These are phyloP conservation scores for Ophiostoma montium DNA, from an alignment of 2,329 filamentous ascomycete genomes.

Conservation along the genomic window DNA sequence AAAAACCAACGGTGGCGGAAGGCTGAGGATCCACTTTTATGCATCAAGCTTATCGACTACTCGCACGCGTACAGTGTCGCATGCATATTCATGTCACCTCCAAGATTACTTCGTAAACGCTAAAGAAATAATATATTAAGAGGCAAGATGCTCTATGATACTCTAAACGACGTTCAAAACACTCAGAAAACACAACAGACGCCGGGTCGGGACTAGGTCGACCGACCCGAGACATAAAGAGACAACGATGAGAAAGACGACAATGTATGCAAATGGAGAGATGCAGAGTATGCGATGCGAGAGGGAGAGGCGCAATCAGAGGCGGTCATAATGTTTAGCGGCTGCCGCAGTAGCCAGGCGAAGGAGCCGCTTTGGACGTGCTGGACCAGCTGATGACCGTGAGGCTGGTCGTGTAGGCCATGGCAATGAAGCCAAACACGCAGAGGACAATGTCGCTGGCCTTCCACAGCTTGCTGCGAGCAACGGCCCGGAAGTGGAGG, in stretches of 20 bases:
- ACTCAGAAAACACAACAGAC: not conserved
- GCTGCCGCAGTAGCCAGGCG: conserved; percentile 40
- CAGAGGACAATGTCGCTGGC: conserved; percentile 61
- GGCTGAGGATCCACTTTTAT: too few species aligned
- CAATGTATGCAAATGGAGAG: not conserved
- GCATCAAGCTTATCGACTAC: too few species aligned
- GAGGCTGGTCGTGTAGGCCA: conserved; percentile 80
- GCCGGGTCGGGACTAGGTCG: not conserved
- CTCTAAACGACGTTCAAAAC: too few species aligned
- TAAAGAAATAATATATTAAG: too few species aligned
- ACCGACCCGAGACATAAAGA: not conserved
- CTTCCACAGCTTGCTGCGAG: conserved; percentile 52
- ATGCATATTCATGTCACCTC: too few species aligned
- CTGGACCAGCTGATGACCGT: conserved; percentile 78
- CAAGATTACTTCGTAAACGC: too few species aligned
- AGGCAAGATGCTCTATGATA: not conserved
- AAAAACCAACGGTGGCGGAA: too few species aligned
- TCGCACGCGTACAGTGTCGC: too few species aligned
- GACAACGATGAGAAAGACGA: not conserved
- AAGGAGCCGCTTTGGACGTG: conserved; percentile 28
- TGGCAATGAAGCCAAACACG: conserved; percentile 70
- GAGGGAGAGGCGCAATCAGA: not conserved
- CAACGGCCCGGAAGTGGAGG: conserved; percentile 73
- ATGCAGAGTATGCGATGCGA: not conserved
- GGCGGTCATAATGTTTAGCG: not conserved